Percentiles rank a stretch among this genome's conserved stretches.
Conservation (phyloP, 1,284 basidiomycete species). For the Sporisorium exsertum region DNA sequence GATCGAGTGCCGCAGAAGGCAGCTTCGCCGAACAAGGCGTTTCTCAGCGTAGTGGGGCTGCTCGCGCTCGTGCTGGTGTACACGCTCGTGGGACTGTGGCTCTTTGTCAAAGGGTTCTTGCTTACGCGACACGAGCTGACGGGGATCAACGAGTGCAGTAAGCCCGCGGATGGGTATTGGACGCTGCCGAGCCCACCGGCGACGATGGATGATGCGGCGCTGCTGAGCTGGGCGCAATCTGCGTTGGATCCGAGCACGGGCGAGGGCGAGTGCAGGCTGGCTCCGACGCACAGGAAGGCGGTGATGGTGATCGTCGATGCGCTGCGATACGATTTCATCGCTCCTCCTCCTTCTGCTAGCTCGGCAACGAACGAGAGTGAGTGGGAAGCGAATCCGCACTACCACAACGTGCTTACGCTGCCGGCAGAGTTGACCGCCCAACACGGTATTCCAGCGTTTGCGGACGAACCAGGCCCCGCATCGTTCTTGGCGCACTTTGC, state of each 20-base stretch:
- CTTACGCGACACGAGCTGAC: conserved; percentile 60
- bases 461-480: conserved; percentile 64
- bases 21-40: conserved; percentile 37
- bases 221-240: conserved; percentile 46
- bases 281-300: conserved; percentile 71
- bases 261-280: conserved; percentile 57
- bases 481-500: conserved; percentile 90
- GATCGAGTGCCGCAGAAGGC: conserved; percentile 47
- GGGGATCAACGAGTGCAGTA: conserved; percentile 21
- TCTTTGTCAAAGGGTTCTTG: conserved; percentile 67
- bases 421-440: conserved; percentile 77
- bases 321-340: conserved; percentile 92
- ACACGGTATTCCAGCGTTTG: conserved; percentile 15
- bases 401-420: conserved; percentile 85
- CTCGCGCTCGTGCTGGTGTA: conserved; percentile 44
- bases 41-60: conserved; percentile 44
- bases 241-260: conserved; percentile 26
- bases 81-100: conserved; percentile 50
- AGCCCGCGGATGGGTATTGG: conserved; percentile 8
- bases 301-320: conserved; percentile 91
- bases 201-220: conserved; percentile 20
- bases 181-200: conserved; percentile 31
- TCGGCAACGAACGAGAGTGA: conserved; percentile 66
- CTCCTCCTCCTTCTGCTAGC: conserved; percentile 73
- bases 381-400: conserved; percentile 72